These are phyloP conservation scores for Termitomyces titanicus DNA, from an alignment of 768 basidiomycete species.

Conservation along the genomic window DNA sequence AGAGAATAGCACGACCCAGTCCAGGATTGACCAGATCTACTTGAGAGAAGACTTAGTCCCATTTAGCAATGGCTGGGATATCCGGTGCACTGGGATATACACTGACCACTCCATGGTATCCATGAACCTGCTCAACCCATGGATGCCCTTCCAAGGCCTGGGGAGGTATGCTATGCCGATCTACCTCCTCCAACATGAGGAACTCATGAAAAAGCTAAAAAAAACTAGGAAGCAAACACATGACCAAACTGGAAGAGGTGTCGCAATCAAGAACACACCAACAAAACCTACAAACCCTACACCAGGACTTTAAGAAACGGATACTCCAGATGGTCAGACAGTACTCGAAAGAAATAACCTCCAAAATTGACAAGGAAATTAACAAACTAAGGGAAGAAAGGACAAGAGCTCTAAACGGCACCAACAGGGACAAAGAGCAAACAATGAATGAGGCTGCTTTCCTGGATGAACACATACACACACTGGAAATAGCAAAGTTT, in stretches of 20 bases:
- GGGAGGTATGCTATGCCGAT: constrained; percentile 1
- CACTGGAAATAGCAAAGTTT: background rate
- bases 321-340: background rate
- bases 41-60: background rate
- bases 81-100: background rate
- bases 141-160: background rate
- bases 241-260: background rate
- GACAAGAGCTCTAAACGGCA: background rate
- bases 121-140: background rate
- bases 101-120: constrained; percentile 9
- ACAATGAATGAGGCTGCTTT: background rate
- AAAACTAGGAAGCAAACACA: background rate
- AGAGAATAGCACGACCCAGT: background rate
- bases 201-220: background rate
- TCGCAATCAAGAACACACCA: too few relatives aligned
- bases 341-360: background rate
- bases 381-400: background rate
- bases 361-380: background rate
- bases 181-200: background rate
- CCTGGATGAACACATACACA: constrained; percentile 4
- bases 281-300: background rate
- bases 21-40: constrained; percentile 9
- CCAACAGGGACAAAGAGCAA: background rate
- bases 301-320: background rate
- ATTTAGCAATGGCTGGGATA: constrained; percentile 6